A percentile compares a stretch with the other conserved stretches of the same genome.
phyloP scores from a whole-genome alignment of 129 eudicot species.

The Helichrysum umbraculigerum region DNA sequence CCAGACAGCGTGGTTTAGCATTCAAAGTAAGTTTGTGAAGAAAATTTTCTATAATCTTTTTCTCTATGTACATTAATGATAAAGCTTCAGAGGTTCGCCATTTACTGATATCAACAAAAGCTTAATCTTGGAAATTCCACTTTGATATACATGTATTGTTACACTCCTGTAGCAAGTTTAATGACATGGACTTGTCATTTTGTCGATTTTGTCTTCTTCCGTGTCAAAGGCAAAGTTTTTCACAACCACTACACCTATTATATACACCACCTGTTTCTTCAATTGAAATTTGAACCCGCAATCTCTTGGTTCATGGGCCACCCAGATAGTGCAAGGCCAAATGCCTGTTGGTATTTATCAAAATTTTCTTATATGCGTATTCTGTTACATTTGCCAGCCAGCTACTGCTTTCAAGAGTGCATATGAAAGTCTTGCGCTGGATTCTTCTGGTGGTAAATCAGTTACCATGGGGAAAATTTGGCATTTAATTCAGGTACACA shows the following conservation, averaged over 20 bases:
- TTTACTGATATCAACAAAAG: not conserved
- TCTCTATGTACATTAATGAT: slow-evolving; percentile 3
- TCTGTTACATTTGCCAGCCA: slow-evolving; percentile 55
- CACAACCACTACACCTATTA: not conserved
- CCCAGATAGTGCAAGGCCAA: no score
- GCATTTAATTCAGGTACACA: slow-evolving; percentile 86
- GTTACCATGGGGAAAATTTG: slow-evolving; percentile 93
- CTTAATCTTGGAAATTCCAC: not conserved
- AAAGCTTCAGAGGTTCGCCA: not conserved
- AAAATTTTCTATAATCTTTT: not conserved
- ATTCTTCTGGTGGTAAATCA: slow-evolving; percentile 74
- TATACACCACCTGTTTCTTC: no score
- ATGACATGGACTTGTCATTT: not conserved
- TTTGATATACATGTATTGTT: not conserved
- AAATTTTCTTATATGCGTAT: not conserved
- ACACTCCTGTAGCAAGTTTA: not conserved
- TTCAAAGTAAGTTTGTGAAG: slow-evolving; percentile 57
- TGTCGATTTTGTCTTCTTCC: not conserved
- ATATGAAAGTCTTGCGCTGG: slow-evolving; percentile 70
- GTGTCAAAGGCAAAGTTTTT: not conserved
- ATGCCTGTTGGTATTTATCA: not conserved
- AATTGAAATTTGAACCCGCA: not conserved
- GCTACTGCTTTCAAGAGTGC: slow-evolving; percentile 89
- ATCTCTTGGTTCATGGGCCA: no score
- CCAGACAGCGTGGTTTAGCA: slow-evolving; percentile 71